Conservation (phyloP, 2,329 filamentous ascomycete species). For the Trichoderma sp. region DNA sequence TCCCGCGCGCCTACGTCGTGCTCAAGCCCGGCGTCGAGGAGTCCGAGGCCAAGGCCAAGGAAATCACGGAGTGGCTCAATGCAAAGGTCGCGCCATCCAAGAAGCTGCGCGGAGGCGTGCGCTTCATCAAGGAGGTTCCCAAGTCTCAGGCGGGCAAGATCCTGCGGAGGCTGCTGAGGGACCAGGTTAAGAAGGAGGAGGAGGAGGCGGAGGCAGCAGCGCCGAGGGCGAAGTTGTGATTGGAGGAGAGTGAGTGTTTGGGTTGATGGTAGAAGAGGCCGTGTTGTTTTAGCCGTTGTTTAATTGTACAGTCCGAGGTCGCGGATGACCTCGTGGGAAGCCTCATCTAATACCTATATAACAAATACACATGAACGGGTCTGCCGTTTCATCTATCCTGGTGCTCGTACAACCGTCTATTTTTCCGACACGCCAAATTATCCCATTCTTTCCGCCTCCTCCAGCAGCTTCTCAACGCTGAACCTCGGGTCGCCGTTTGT, state of each 20-base stretch:
- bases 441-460: conserved; percentile 80
- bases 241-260: neutral
- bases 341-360: neutral
- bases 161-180: conserved; percentile 48
- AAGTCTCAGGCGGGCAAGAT: conserved; percentile 62
- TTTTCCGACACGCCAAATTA: conserved; percentile 26
- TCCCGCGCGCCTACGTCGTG: conserved; percentile 53
- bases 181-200: conserved; percentile 37
- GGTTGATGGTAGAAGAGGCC: neutral
- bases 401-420: neutral
- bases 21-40: conserved; percentile 35
- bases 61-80: conserved; percentile 41
- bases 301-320: conserved; percentile 2
- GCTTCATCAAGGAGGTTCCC: conserved; percentile 64
- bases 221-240: conserved; percentile 37
- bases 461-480: conserved; percentile 77
- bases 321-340: neutral
- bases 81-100: conserved; percentile 64
- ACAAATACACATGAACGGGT: conserved; percentile 1
- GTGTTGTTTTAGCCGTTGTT: neutral
- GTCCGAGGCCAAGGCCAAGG: conserved; percentile 33
- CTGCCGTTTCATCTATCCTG: neutral
- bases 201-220: neutral
- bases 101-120: conserved; percentile 66
- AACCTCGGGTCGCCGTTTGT: conserved; percentile 73